phyloP scores from a whole-genome alignment of 2,329 filamentous ascomycete species.

The Cercospora canescens region DNA sequence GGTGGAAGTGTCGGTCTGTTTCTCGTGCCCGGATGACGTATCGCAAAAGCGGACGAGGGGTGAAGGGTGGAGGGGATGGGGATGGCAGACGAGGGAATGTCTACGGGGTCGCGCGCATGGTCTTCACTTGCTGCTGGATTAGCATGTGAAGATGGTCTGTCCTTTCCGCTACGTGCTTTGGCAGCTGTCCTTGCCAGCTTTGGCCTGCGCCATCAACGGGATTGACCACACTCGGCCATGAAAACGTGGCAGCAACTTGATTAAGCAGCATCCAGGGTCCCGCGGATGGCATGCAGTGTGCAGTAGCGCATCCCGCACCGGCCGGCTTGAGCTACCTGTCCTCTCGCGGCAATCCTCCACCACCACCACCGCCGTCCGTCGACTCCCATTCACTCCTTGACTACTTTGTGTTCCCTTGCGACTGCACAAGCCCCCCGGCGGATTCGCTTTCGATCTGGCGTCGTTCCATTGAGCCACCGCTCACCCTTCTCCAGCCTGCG shows the following conservation, averaged over 20 bases:
- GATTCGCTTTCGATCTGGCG: not conserved
- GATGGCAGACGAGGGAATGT: too few relatives aligned
- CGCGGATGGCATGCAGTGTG: not conserved
- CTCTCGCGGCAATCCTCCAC: not conserved
- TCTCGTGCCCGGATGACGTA: slow-evolving; percentile 6
- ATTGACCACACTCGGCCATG: not conserved
- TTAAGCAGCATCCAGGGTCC: not conserved
- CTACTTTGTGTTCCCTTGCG: not conserved
- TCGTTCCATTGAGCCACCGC: not conserved
- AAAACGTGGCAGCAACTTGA: slow-evolving; percentile 2
- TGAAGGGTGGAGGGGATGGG: not conserved
- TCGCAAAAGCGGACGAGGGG: not conserved
- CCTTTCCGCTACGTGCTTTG: not conserved
- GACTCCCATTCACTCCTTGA: not conserved
- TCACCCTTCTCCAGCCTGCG: slow-evolving; percentile 19
- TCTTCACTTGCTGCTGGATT: not conserved
- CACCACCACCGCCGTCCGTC: not conserved
- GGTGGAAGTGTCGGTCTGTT: slow-evolving; percentile 9
- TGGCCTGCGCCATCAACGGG: not conserved
- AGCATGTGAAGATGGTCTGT: not conserved
- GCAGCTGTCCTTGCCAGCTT: not conserved
- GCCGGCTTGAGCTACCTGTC: not conserved
- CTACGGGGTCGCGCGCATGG: not conserved
- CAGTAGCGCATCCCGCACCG: not conserved
- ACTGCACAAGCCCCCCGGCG: not conserved